Conservation (phyloP, 2,329 filamentous ascomycete species). For the Botrytis paeoniae region DNA sequence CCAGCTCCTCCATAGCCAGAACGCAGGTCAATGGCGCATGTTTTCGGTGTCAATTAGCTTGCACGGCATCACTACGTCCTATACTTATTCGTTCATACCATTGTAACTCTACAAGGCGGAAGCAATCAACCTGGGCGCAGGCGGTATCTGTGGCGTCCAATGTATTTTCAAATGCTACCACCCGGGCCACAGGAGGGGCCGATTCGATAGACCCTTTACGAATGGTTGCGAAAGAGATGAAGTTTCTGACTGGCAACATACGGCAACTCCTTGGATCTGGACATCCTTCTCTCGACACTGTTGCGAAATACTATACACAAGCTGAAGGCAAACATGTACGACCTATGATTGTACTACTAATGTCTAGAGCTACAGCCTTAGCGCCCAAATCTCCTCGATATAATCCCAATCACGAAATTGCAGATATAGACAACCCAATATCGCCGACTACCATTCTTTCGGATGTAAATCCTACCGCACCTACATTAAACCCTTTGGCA, state of each 20-base stretch:
- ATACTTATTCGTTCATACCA: slow-evolving; percentile 28
- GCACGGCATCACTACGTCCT: slow-evolving; percentile 19
- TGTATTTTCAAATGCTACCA: slow-evolving; percentile 65
- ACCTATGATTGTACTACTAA: slow-evolving; percentile 89
- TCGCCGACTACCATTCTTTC: slow-evolving; percentile 61
- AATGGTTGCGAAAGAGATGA: slow-evolving; percentile 93
- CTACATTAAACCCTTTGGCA: slow-evolving; percentile 52
- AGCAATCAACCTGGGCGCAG: slow-evolving; percentile 70
- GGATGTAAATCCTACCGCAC: slow-evolving; percentile 74
- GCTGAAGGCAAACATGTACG: slow-evolving; percentile 96
- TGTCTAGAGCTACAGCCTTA: slow-evolving; percentile 89
- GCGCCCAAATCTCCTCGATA: slow-evolving; percentile 60
- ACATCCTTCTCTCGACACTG: slow-evolving; percentile 89
- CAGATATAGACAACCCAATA: slow-evolving; percentile 57
- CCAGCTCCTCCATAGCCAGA: slow-evolving; percentile 39
- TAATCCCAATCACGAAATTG: slow-evolving; percentile 34
- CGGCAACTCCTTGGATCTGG: slow-evolving; percentile 89
- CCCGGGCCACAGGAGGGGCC: slow-evolving; percentile 56
- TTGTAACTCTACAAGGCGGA: slow-evolving; percentile 43
- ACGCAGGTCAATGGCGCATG: slow-evolving; percentile 41
- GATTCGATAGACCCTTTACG: slow-evolving; percentile 84
- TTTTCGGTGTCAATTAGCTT: slow-evolving; percentile 40
- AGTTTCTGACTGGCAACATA: slow-evolving; percentile 91
- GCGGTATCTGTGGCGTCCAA: slow-evolving; percentile 69
- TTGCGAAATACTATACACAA: slow-evolving; percentile 97